Evolutionary conservation across 768 basidiomycete species (phyloP).

Genomic region (Boletales sp.): DNA sequence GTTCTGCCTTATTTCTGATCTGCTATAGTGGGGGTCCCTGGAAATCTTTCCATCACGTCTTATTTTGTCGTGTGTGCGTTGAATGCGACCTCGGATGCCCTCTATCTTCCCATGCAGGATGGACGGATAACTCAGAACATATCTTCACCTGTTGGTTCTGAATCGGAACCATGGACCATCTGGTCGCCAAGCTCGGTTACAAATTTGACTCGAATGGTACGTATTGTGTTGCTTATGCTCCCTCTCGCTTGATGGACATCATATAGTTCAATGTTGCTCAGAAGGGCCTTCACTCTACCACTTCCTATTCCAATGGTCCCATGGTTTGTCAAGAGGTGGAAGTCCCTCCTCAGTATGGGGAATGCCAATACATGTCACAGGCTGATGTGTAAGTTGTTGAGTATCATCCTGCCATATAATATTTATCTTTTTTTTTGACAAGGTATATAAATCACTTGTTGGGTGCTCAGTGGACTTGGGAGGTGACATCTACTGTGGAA

Average conservation of each 20-base stretch:
- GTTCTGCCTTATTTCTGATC: background rate
- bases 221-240: background rate
- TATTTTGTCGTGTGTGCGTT: background rate
- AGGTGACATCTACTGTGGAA: background rate
- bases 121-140: background rate
- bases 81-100: background rate
- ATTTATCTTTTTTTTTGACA: background rate
- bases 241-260: background rate
- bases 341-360: background rate
- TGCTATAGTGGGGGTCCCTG: too few relatives aligned
- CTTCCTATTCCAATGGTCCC: background rate
- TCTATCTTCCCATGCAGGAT: constrained; percentile 1
- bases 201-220: background rate
- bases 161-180: background rate
- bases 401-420: background rate
- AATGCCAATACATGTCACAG: background rate
- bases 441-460: constrained; percentile 4
- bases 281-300: background rate
- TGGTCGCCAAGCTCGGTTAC: constrained; percentile 4
- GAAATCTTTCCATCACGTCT: background rate
- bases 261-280: background rate
- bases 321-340: background rate
- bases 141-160: background rate
- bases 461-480: background rate
- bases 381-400: background rate